Base-by-base conservation (phyloP, 768 basidiomycete genomes). In the Pleurotus salmoneostramineus region DNA sequence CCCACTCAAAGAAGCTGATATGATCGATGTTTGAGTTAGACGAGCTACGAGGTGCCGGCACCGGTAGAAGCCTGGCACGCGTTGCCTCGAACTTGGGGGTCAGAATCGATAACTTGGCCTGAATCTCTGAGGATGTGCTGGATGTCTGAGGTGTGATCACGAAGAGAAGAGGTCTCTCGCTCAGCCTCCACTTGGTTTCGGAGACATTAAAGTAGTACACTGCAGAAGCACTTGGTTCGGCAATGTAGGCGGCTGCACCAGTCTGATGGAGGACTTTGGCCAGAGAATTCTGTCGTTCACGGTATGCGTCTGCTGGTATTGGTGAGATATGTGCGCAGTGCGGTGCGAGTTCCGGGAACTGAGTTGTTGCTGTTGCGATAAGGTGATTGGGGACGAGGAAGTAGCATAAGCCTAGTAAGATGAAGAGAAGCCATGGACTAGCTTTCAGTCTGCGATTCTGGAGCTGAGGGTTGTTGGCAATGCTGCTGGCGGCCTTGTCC, bases 51-150 rank as follows among this genome's bases (percentile, higher is more conserved):
- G 17, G 27, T 49, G 33, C 7, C 1, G 87, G 84, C 17, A 94
- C 66, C 3, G 72, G 67, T 12, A 93, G 76, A 32, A 79, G 64
- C 62, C 76, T 83, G 0, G 92, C 91, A 35, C 92, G 82, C 0
- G 84, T 79, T 8, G 79, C 78, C 68, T 95, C 91, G 60, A 95
- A 95, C 59, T 77, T 74, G 0, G 93, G 92, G 4, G 91, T 89
- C 46, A 96, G 70, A 56, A 95, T 66, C 1, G 78, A 77, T 36
- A 93, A 63, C 15, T 77, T 76, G 21, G 81, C 72, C 36, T 64
- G 61, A 15, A 79, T 65, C 8, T 12, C 31, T 2, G 62, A 64
- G 17, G 60, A 40, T 21, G 17, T 6, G 37, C 27, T 21, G 17
- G 60, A 51, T 40, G 63, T 67, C 3, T 66, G 59, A 8, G 88